Conservation (phyloP, 352 stramenopile genomes). For the Globisporangium parvum region DNA sequence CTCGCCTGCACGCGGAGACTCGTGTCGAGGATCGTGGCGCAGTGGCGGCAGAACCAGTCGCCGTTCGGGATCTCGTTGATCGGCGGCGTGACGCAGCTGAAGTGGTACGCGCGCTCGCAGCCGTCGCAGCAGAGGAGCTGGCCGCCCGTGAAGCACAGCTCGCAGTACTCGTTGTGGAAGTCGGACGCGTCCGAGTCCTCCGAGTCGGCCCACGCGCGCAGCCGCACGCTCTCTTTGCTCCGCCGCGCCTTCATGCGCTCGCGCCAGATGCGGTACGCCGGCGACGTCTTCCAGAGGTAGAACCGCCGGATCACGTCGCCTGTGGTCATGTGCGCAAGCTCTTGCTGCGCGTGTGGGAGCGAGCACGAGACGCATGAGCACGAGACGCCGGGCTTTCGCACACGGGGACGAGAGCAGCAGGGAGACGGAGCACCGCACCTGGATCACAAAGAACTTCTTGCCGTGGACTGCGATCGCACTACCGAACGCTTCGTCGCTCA, state of each 20-base stretch:
- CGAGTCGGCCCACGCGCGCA: constrained; percentile 36
- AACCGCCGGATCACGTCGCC: constrained; percentile 54
- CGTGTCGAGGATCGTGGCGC: constrained; percentile 21
- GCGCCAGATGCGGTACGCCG: constrained; percentile 42
- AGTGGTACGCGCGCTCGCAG: constrained; percentile 64
- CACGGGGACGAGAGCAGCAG: too few relatives aligned
- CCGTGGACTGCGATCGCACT: constrained; percentile 31
- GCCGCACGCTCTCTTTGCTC: constrained; percentile 33
- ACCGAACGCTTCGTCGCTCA: constrained; percentile 39
- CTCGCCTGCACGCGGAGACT: constrained; percentile 10
- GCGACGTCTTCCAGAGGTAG: constrained; percentile 64
- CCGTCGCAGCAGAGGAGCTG: constrained; percentile 63
- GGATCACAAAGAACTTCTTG: constrained; percentile 59
- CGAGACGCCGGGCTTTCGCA: too few relatives aligned
- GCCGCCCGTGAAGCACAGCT: constrained; percentile 59
- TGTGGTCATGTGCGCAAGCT: constrained; percentile 29
- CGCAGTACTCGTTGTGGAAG: constrained; percentile 61
- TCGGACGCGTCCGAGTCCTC: constrained; percentile 29
- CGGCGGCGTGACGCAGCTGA: constrained; percentile 60
- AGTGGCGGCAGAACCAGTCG: constrained; percentile 61
- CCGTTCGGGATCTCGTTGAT: constrained; percentile 44
- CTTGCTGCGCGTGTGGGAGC: constrained; percentile 43
- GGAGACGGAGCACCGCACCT: constrained; percentile 24
- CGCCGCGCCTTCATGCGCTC: constrained; percentile 30
- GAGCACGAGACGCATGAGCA: too few relatives aligned